phyloP scores from a whole-genome alignment of 2,329 filamentous ascomycete genomes.

The Madurella mycetomatis region DNA sequence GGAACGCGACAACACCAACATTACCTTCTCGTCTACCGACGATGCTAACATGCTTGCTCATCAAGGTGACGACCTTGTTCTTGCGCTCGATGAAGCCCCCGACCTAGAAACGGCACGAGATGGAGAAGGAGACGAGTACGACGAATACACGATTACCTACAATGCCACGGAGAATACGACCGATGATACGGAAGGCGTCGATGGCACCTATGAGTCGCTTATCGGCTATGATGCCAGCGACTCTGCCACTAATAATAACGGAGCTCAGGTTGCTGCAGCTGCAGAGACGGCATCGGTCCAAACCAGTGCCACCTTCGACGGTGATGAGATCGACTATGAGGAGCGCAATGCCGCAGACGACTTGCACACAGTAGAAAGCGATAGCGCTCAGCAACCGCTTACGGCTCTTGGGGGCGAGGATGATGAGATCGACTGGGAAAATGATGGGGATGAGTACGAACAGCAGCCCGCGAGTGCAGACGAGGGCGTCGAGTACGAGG shows the following conservation, averaged over 20 bases:
- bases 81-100: constrained; percentile 15
- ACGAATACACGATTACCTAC: constrained; percentile 5
- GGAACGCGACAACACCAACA: constrained; percentile 4
- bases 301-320: constrained; percentile 32
- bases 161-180: background rate
- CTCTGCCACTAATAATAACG: background rate
- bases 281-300: constrained; percentile 16
- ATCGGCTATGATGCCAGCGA: background rate
- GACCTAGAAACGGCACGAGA: constrained; percentile 18
- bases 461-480: background rate
- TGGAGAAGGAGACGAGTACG: constrained; percentile 16
- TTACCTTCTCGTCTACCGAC: constrained; percentile 2
- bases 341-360: constrained; percentile 25
- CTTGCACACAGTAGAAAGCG: constrained; percentile 22
- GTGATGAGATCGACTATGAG: constrained; percentile 37
- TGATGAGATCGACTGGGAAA: constrained; percentile 37
- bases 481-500: constrained; percentile 6
- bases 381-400: background rate
- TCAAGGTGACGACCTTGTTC: constrained; percentile 21
- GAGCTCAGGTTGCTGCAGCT: background rate
- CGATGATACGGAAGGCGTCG: constrained; percentile 4
- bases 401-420: constrained; percentile 9
- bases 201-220: background rate
- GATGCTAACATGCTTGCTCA: constrained; percentile 20
- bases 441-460: constrained; percentile 33